A percentile compares a stretch with the other conserved stretches of the same genome.
Conservation (phyloP, 1,139 yeast species). For the Pichia inconspicua region DNA sequence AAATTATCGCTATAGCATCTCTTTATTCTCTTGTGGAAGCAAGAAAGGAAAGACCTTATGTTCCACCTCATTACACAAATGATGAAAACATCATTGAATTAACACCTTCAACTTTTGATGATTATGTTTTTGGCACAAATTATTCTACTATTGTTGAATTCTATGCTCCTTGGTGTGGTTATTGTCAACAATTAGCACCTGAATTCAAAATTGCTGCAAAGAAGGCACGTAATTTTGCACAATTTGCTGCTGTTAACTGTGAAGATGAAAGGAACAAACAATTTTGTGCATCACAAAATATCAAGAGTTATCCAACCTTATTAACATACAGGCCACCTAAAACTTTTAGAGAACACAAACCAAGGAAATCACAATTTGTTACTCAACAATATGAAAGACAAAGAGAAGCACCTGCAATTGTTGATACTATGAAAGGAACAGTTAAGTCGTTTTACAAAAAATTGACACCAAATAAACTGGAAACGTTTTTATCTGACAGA, state of each 20-base stretch:
- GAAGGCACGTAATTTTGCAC: slow-evolving; percentile 49
- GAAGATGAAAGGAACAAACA: slow-evolving; percentile 60
- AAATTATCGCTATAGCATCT: not conserved
- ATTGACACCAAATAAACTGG: slow-evolving; percentile 32
- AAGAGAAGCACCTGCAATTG: slow-evolving; percentile 51
- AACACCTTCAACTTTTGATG: slow-evolving; percentile 43
- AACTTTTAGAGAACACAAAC: slow-evolving; percentile 28
- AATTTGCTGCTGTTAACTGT: slow-evolving; percentile 84
- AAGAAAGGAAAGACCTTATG: slow-evolving; percentile 1
- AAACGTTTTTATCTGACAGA: slow-evolving; percentile 21
- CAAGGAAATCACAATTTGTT: slow-evolving; percentile 37
- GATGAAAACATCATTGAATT: slow-evolving; percentile 22
- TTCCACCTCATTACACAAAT: slow-evolving; percentile 17
- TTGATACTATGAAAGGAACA: slow-evolving; percentile 51
- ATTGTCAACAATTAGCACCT: slow-evolving; percentile 54
- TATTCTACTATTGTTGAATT: slow-evolving; percentile 82
- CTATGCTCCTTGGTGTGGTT: slow-evolving; percentile 97
- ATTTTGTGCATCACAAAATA: slow-evolving; percentile 58
- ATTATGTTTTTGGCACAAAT: slow-evolving; percentile 58
- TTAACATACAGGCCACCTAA: slow-evolving; percentile 81
- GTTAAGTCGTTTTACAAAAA: slow-evolving; percentile 67
- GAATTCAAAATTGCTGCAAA: slow-evolving; percentile 59
- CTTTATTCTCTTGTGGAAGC: not conserved
- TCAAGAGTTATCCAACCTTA: slow-evolving; percentile 77
- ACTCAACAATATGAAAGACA: slow-evolving; percentile 66